These are phyloP conservation scores for Halenospora varia DNA, from an alignment of 495 filamentous ascomycete species.

Conservation along the genomic window DNA sequence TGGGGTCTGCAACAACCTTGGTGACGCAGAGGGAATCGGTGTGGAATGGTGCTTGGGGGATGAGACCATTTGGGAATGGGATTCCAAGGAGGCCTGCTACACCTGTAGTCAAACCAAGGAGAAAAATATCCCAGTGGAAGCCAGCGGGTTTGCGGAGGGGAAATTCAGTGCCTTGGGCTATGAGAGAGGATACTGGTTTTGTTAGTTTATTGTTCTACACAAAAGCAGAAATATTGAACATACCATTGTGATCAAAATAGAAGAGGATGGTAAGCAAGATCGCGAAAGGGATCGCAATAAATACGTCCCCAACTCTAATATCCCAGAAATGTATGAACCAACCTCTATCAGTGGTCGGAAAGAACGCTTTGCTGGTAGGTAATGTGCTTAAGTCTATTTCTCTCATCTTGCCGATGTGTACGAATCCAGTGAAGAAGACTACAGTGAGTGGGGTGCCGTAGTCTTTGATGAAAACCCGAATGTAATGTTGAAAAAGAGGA, in stretches of 20 bases:
- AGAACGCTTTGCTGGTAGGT: constrained; percentile 74
- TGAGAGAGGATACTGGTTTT: constrained; percentile 68
- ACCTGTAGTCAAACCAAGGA: constrained; percentile 84
- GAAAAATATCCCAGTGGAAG: constrained; percentile 95
- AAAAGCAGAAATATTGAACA: constrained; percentile 7
- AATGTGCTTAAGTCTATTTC: constrained; percentile 59
- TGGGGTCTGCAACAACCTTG: constrained; percentile 50
- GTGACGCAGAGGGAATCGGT: constrained; percentile 80
- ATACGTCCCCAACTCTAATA: constrained; percentile 67
- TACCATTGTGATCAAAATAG: constrained; percentile 90
- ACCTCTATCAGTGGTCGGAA: constrained; percentile 68
- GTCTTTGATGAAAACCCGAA: constrained; percentile 77
- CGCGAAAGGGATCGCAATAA: constrained; percentile 85
- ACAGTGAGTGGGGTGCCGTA: constrained; percentile 81
- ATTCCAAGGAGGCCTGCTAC: constrained; percentile 81
- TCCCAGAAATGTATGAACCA: constrained; percentile 94
- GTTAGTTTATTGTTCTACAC: constrained; percentile 10
- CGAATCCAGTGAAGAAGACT: constrained; percentile 84
- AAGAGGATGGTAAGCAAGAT: constrained; percentile 83
- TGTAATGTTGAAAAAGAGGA: constrained; percentile 63
- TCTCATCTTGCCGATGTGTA: constrained; percentile 76
- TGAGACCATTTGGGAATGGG: constrained; percentile 88
- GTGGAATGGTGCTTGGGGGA: constrained; percentile 92
- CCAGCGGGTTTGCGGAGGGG: constrained; percentile 88
- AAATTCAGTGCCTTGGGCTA: constrained; percentile 90